Evolutionary conservation across 169 alveolate genomes (phyloP), one percentile per base, ranked within the genome.

Genomic region (Plasmodium sp.): DNA sequence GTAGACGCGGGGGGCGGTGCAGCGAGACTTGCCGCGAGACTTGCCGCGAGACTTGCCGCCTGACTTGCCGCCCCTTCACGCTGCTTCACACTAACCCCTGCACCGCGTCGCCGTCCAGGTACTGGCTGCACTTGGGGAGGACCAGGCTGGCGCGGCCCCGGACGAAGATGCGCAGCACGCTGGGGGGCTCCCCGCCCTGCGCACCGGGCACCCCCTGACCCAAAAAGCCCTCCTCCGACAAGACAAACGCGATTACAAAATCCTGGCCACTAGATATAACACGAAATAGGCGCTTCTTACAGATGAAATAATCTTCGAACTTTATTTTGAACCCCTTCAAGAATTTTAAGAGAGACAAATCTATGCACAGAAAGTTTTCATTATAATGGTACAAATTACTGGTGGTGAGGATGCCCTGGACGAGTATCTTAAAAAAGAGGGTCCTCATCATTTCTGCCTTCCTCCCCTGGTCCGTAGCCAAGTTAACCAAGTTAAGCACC

Each of bases 371-470:
- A 36, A 33, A 75, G 81, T 86, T 31, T 18, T 86, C 93, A 79
- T 86, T 86, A 39, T 86, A 86, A 48, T 56, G 84, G 81, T 86
- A 86, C 36, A 86, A 51, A 16, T 86, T 86, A 31, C 93, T 86
- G 43, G 93, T 86, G 1, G 93, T 54, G 14, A 86, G 71, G 18
- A 86, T 77, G 67, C 81, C n/a, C 18, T 86, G 83, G 48, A 86
- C 81, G 31, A 86, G 39, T 16, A 86, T 39, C n/a, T 36, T 27
- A 33, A 86, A 86, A 86, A 75, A 86, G 22, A 86, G 48, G 14
- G 5, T 48, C 43, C 43, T 51, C 16, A 6, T 36, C 10, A 86
- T 77, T 6, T 51, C 74, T 10, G 16, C 31, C 4, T 81, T 33
- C 4, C 18, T 18, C 2, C 36, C 72, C 71, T 86, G 33, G 43